These are phyloP conservation scores for Cubamyces sp. DNA, from an alignment of 768 basidiomycete species.

Conservation along the genomic window DNA sequence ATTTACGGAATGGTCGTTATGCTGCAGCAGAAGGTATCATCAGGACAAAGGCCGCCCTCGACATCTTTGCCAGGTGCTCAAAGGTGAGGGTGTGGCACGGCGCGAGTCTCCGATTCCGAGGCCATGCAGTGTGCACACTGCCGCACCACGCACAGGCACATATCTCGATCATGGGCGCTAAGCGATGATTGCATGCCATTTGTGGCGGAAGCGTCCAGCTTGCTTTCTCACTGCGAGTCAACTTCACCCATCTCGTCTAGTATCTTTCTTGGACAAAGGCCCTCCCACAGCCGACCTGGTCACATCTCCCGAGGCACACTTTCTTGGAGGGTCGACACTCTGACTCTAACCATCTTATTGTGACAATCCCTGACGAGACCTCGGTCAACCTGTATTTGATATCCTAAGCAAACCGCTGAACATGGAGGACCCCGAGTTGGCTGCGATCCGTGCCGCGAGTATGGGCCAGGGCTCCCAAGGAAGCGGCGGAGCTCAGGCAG, in stretches of 20 bases:
- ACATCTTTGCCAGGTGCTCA: neutral
- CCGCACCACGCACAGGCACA: neutral
- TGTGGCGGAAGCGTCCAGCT: neutral
- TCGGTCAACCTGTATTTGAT: neutral
- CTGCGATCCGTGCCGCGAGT: constrained; percentile 49
- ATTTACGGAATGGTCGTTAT: neutral
- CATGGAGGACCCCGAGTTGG: constrained; percentile 45
- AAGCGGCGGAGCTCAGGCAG: constrained; percentile 39
- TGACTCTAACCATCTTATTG: neutral
- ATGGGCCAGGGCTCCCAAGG: constrained; percentile 44
- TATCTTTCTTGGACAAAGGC: neutral
- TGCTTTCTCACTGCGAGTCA: constrained; percentile 18
- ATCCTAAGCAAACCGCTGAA: neutral
- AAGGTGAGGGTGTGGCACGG: neutral
- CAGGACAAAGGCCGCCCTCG: constrained; percentile 6
- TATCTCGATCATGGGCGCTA: constrained; percentile 13
- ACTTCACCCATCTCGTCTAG: constrained; percentile 1
- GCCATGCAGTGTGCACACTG: no score
- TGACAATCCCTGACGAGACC: neutral
- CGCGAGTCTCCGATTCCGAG: neutral
- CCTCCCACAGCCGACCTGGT: neutral
- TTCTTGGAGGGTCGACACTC: neutral
- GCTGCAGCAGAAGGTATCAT: neutral
- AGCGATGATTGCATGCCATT: neutral
- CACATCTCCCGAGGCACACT: neutral